Evolutionary conservation across 208 protist species (phyloP).

Genomic region (Trypanosomatidae sp.): DNA sequence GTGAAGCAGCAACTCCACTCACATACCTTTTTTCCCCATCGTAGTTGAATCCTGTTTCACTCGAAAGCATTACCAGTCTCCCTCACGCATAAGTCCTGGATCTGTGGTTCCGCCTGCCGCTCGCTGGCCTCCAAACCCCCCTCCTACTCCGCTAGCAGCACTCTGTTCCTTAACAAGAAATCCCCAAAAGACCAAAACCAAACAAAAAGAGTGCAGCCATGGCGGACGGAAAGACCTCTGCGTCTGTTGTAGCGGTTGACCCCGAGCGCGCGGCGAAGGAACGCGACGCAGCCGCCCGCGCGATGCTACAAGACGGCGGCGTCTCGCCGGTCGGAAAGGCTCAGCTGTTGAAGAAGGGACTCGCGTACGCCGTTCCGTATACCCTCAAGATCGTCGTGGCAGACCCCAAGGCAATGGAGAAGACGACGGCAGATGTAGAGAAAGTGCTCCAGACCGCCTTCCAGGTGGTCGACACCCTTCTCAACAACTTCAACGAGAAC

Average conservation of each 20-base stretch:
- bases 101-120: not conserved
- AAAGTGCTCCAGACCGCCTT: slow-evolving; percentile 46
- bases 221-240: slow-evolving; percentile 54
- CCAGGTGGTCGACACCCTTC: slow-evolving; percentile 55
- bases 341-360: slow-evolving; percentile 44
- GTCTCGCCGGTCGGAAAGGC: slow-evolving; percentile 18
- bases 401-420: slow-evolving; percentile 20
- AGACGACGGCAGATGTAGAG: slow-evolving; percentile 20
- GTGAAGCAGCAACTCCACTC: slow-evolving; percentile 4
- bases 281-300: slow-evolving; percentile 52
- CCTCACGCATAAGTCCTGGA: not conserved
- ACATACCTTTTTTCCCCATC: not conserved
- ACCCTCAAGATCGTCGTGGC: slow-evolving; percentile 53
- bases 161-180: not conserved
- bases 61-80: not conserved
- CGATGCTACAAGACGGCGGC: slow-evolving; percentile 49
- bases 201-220: slow-evolving; percentile 17
- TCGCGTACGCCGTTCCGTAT: slow-evolving; percentile 76
- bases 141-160: too few species aligned
- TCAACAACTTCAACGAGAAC: slow-evolving; percentile 66
- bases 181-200: not conserved
- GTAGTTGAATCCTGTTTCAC: not conserved
- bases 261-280: slow-evolving; percentile 48
- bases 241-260: slow-evolving; percentile 58
- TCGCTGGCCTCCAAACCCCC: not conserved